Evolutionary conservation across 2,329 filamentous ascomycete species (phyloP), one percentile per base, ranked within the genome.

Genomic region (Cladosporium oxysporum): DNA sequence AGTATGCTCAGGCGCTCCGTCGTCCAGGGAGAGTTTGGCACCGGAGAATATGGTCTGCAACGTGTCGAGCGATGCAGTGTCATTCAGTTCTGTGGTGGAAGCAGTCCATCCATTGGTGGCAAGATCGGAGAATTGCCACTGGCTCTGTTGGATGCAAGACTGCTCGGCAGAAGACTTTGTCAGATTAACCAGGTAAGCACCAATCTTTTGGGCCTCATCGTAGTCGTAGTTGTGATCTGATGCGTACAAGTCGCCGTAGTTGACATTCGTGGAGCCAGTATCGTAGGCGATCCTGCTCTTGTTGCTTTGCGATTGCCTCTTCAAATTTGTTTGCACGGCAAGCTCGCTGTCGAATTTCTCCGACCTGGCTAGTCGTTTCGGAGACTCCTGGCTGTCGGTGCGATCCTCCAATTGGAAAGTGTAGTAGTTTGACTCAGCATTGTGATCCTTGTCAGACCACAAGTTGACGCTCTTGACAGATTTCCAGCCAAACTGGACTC

Each of bases 401-500:
- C 23, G 44, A 8, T 52, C 59, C 35, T 62, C 33, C 29, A 62
- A 18, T 47, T 37, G 18, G 12, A 62, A 62, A 2, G 59, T 53
- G 29, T 18, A 62, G 18, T 52, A 62, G 7, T 35, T 35, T 29
- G 29, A 37, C 12, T 41, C 21, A 28, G 59, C 50, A 21, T 28
- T 31, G 18, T 53, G 28, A 16, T 35, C 28, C 31, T 33, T 21
- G 21, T 50, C 59, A 21, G 44, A 35, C 59, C 59, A 62, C 23
- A 62, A 4, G 10, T 62, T 49, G 23, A 69, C 33, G 16, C 35
- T 63, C 16, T 62, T 49, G 31, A 69, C 63, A 18, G 31, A n/a
- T 35, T 66, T 68, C 50, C 58, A 58, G n/a, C 69, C 69, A 26
- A 71, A 64, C 44, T 68, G 52, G 16, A 59, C 44, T 23, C 67